These are phyloP conservation scores for Teratosphaeria nubilosa DNA, from an alignment of 2,329 filamentous ascomycete genomes.

Conservation along the genomic window DNA sequence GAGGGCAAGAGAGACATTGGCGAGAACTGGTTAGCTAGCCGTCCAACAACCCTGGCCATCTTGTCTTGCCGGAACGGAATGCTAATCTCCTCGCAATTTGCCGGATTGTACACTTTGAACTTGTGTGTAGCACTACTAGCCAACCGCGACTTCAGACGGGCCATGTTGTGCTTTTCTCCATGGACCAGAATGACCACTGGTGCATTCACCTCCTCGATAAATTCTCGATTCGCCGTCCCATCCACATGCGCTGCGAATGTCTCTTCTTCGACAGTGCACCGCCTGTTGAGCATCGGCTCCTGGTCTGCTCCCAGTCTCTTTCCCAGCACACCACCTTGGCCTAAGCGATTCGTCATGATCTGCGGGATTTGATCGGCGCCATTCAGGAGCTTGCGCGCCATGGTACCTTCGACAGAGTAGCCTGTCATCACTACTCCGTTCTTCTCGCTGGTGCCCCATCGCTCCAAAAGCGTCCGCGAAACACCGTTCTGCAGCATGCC, in stretches of 20 bases:
- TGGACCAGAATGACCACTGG: slow-evolving; percentile 95
- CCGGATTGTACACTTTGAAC: slow-evolving; percentile 82
- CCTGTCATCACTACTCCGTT: slow-evolving; percentile 98
- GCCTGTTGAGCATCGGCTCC: slow-evolving; percentile 79
- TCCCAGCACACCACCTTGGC: slow-evolving; percentile 12
- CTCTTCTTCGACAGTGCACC: slow-evolving; percentile 88
- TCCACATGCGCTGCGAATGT: slow-evolving; percentile 97
- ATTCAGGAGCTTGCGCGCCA: slow-evolving; percentile 81
- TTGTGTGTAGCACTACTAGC: slow-evolving; percentile 67
- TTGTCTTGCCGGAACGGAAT: slow-evolving; percentile 97
- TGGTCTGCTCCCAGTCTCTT: slow-evolving; percentile 56
- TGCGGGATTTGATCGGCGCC: slow-evolving; percentile 93
- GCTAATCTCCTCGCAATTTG: slow-evolving; percentile 87
- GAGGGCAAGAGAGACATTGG: slow-evolving; percentile 44
- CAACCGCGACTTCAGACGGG: slow-evolving; percentile 86
- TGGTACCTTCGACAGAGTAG: slow-evolving; percentile 96
- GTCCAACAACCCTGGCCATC: slow-evolving; percentile 89
- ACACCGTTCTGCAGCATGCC: slow-evolving; percentile 98
- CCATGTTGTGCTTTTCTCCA: slow-evolving; percentile 97
- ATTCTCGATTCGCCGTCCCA: slow-evolving; percentile 88
- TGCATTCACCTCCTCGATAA: slow-evolving; percentile 87
- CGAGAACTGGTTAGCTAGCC: slow-evolving; percentile 65
- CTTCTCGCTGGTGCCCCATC: slow-evolving; percentile 91
- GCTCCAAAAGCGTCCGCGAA: slow-evolving; percentile 80
- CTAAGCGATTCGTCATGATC: slow-evolving; percentile 56